phyloP scores from a whole-genome alignment of 2,329 filamentous ascomycete species.

The Pleurostoma richardsiae region DNA sequence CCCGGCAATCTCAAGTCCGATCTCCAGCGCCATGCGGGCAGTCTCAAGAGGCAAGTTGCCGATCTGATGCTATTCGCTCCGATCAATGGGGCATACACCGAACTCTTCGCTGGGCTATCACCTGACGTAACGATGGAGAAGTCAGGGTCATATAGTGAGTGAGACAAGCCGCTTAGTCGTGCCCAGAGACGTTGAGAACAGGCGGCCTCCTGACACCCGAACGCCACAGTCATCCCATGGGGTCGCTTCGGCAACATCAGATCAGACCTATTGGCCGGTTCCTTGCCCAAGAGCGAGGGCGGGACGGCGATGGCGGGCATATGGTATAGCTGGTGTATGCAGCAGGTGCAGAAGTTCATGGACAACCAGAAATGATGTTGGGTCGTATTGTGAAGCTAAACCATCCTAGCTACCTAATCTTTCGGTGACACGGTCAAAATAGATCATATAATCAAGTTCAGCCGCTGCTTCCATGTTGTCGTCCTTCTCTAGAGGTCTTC shows the following conservation, averaged over 20 bases:
- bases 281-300: neutral
- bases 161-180: neutral
- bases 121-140: neutral
- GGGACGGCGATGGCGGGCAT: neutral
- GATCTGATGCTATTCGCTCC: neutral
- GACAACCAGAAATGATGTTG: neutral
- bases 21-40: neutral
- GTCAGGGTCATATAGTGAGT: constrained; percentile 1
- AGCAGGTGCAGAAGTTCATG: neutral
- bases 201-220: neutral
- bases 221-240: constrained; percentile 9
- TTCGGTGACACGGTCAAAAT: no score
- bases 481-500: no score
- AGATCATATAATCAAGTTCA: no score
- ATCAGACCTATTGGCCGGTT: neutral
- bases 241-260: constrained; percentile 5
- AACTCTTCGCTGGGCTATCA: constrained; percentile 2
- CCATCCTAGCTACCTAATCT: constrained; percentile 25
- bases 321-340: neutral
- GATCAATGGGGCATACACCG: constrained; percentile 2
- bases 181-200: neutral
- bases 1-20: constrained; percentile 3
- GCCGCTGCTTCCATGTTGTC: no score
- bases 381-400: neutral
- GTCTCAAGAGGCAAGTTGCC: neutral